Evolutionary conservation across 1,139 yeast species (phyloP).

Genomic region (Casaregolazyma suthepensis): DNA sequence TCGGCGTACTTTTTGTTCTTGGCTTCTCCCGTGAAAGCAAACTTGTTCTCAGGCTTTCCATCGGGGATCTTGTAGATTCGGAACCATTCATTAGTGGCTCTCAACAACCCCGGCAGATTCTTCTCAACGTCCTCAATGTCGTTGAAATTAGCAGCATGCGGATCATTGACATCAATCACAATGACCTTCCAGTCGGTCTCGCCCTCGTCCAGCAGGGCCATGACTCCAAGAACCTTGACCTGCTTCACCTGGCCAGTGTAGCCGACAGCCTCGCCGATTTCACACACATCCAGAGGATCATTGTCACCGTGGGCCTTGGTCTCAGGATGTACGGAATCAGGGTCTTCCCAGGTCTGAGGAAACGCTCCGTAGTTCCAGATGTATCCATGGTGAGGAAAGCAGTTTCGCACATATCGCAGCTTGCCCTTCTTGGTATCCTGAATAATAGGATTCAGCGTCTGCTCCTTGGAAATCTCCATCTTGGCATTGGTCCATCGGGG

Average conservation of each 20-base stretch:
- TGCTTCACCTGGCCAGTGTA: conserved; percentile 69
- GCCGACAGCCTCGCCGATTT: conserved; percentile 67
- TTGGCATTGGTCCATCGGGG: conserved; percentile 96
- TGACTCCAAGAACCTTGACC: conserved; percentile 86
- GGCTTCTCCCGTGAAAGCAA: conserved; percentile 80
- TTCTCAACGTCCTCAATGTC: conserved; percentile 78
- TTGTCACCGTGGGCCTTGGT: conserved; percentile 74
- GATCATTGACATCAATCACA: conserved; percentile 77
- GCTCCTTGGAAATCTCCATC: conserved; percentile 76
- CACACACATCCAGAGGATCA: conserved; percentile 95
- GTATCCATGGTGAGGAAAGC: conserved; percentile 95
- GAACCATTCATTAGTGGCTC: conserved; percentile 89
- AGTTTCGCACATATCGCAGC: conserved; percentile 77
- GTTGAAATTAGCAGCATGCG: conserved; percentile 66
- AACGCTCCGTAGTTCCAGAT: conserved; percentile 97
- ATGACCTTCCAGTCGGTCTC: conserved; percentile 97
- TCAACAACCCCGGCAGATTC: conserved; percentile 77
- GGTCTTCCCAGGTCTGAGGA: conserved; percentile 97
- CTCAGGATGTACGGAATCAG: conserved; percentile 41
- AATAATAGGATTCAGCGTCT: conserved; percentile 75
- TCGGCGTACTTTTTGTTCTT: conserved; percentile 69
- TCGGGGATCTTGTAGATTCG: conserved; percentile 92
- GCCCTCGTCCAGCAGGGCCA: conserved; percentile 94
- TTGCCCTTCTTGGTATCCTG: conserved; percentile 93
- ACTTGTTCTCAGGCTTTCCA: conserved; percentile 82